These are phyloP conservation scores for Ogataea hybrid DNA, from an alignment of 1,139 yeast species.

Conservation along the genomic window DNA sequence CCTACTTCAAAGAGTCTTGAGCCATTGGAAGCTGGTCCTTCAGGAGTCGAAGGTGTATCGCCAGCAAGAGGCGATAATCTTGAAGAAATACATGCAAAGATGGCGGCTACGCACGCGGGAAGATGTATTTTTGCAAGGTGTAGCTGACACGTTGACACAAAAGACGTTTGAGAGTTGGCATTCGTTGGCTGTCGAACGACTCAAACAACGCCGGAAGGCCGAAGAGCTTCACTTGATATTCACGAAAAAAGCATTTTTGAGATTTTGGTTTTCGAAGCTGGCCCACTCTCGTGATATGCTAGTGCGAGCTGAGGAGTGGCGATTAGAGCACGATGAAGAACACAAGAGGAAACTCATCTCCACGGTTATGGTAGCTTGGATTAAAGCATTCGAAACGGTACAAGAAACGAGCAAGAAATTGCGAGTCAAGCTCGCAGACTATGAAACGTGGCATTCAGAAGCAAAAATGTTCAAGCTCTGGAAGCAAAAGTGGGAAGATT, in stretches of 20 bases:
- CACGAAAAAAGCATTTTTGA: background rate
- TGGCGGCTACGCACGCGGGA: slow-evolving; percentile 17
- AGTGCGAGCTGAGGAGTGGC: background rate
- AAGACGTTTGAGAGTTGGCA: slow-evolving; percentile 4
- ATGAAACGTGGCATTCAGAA: background rate
- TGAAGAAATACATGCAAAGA: background rate
- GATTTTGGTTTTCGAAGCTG: background rate
- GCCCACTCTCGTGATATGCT: background rate
- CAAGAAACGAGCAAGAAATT: background rate
- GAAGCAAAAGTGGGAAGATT: slow-evolving; percentile 9
- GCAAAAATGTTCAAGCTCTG: slow-evolving; percentile 12
- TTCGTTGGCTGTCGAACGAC: background rate
- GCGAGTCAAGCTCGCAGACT: background rate
- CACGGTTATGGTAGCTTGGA: background rate
- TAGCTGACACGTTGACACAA: background rate
- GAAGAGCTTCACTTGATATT: background rate
- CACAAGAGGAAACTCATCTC: background rate
- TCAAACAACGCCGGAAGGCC: background rate
- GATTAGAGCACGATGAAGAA: background rate
- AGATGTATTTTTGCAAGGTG: slow-evolving; percentile 6
- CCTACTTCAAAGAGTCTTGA: slow-evolving; percentile 5
- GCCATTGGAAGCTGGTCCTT: slow-evolving; percentile 15
- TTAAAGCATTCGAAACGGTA: background rate
- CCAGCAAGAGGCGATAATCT: background rate
- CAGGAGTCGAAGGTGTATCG: slow-evolving; percentile 10